Percentiles rank a stretch among this genome's conserved stretches.
phyloP scores from a whole-genome alignment of 768 basidiomycete species.

The Boletellus ananiceps region DNA sequence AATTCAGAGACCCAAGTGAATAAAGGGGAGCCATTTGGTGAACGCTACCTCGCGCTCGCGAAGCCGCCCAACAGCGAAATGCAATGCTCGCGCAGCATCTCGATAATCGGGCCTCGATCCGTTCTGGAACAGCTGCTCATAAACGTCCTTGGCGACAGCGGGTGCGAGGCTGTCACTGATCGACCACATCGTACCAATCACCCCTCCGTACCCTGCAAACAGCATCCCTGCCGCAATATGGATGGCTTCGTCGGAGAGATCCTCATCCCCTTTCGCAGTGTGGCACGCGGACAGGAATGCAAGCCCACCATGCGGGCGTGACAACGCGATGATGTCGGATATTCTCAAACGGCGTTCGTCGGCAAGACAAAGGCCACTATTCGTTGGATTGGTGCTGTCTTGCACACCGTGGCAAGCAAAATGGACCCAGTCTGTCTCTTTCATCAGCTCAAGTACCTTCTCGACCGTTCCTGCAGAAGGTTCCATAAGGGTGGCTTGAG shows the following conservation, averaged over 20 bases:
- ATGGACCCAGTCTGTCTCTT: no score
- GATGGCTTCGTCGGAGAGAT: not conserved
- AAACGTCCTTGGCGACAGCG: conserved; percentile 29
- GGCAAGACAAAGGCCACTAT: not conserved
- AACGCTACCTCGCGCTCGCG: no score
- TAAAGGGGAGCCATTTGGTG: no score
- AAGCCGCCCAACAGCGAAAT: no score
- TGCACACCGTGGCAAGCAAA: no score
- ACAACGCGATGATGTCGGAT: not conserved
- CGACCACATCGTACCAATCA: conserved; percentile 42
- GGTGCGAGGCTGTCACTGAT: conserved; percentile 36
- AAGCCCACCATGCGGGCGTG: conserved; percentile 22
- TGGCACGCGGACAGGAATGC: conserved; percentile 13
- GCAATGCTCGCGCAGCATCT: no score
- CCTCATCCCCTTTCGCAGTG: not conserved
- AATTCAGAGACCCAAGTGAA: no score
- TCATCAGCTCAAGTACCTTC: no score
- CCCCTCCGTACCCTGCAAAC: conserved; percentile 16
- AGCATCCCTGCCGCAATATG: not conserved
- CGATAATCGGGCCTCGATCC: no score
- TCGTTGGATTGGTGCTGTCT: no score
- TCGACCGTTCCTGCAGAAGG: no score
- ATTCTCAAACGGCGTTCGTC: not conserved
- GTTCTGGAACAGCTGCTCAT: conserved; percentile 16
- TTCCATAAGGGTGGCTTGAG: no score